phyloP scores from a whole-genome alignment of 768 basidiomycete genomes.

The Jaapia argillacea region DNA sequence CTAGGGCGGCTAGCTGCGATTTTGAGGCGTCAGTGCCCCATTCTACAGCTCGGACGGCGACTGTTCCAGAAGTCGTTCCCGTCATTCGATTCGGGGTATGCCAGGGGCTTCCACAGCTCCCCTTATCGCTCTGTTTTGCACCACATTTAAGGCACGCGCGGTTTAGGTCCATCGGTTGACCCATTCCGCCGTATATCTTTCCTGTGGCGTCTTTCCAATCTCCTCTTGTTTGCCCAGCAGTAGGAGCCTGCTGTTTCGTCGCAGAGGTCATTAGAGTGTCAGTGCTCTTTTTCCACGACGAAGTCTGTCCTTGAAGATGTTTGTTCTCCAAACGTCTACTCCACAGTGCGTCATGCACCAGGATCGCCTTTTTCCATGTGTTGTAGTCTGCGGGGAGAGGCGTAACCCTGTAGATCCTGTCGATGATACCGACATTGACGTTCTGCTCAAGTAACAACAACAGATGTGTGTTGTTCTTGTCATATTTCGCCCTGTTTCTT shows the following conservation, averaged over 20 bases:
- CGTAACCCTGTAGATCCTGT: background rate
- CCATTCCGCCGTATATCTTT: conserved; percentile 6
- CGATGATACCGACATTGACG: background rate
- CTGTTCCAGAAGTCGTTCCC: background rate
- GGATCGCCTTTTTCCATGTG: background rate
- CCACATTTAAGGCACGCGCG: conserved; percentile 1
- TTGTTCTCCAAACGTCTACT: background rate
- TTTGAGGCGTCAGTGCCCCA: background rate
- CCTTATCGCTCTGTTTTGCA: conserved; percentile 4
- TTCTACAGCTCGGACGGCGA: background rate
- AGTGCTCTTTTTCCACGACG: background rate
- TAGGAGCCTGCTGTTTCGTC: background rate
- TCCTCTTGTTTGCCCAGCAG: background rate
- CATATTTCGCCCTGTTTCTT: background rate
- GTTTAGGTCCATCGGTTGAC: conserved; percentile 12
- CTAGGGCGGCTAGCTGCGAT: background rate
- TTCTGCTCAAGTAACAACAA: background rate
- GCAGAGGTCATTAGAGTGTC: background rate
- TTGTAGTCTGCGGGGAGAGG: background rate
- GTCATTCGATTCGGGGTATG: background rate
- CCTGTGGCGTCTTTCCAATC: conserved; percentile 2
- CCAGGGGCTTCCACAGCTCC: conserved; percentile 6
- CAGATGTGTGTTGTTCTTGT: background rate
- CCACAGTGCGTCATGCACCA: background rate
- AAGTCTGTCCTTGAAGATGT: background rate